phyloP scores from a whole-genome alignment of 1,284 basidiomycete genomes.

The Malassezia caprae region DNA sequence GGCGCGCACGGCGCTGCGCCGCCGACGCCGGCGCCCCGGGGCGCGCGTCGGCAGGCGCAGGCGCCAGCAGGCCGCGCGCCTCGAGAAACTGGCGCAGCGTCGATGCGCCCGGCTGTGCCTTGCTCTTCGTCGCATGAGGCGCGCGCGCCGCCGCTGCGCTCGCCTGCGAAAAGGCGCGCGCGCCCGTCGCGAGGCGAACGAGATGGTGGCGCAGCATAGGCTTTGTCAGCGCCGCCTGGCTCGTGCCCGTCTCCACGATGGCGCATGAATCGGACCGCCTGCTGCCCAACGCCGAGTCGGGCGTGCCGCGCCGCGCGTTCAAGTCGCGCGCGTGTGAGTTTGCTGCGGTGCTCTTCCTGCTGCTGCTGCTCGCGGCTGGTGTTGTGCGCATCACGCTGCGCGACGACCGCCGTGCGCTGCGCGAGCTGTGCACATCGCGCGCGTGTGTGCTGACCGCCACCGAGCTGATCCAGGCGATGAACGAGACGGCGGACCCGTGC shows the following conservation, averaged over 20 bases:
- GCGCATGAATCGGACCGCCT: background rate
- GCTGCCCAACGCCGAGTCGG: background rate
- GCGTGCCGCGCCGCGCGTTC: background rate
- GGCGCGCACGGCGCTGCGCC: slow-evolving; percentile 8
- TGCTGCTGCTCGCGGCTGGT: background rate
- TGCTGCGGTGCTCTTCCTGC: background rate
- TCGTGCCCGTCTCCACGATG: background rate
- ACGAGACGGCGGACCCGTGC: slow-evolving; percentile 77
- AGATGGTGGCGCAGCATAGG: background rate
- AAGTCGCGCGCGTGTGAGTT: background rate
- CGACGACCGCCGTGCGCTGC: slow-evolving; percentile 13
- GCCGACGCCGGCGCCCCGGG: background rate
- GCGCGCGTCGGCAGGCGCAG: background rate
- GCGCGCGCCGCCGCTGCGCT: background rate
- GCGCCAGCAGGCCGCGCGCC: background rate
- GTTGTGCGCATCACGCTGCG: background rate
- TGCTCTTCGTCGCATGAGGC: background rate
- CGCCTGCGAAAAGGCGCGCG: background rate
- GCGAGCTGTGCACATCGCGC: slow-evolving; percentile 59
- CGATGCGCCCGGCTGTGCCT: background rate
- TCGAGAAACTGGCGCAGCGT: slow-evolving; percentile 1
- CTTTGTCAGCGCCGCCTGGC: background rate
- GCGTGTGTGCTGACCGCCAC: slow-evolving; percentile 76
- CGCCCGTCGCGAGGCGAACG: background rate
- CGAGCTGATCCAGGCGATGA: slow-evolving; percentile 68